Percentiles rank a stretch among this genome's conserved stretches.
Conservation (phyloP, 805 yeast species). For the Lachancea thermotolerans region DNA sequence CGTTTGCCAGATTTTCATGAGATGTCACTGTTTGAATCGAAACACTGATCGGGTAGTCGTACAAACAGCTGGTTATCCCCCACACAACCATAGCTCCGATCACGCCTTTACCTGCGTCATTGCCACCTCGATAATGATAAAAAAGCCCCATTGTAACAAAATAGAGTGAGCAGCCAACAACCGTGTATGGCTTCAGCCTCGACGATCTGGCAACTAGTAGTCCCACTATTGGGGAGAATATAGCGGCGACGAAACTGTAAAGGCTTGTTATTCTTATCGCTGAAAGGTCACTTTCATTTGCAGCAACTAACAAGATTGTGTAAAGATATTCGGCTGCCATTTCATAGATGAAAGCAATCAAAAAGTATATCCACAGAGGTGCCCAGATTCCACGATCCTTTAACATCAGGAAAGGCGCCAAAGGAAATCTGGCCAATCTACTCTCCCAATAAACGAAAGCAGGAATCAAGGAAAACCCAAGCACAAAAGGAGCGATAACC, state of each 20-base stretch:
- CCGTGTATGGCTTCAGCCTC: constrained; percentile 51
- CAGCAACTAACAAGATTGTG: constrained; percentile 58
- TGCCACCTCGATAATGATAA: constrained; percentile 47
- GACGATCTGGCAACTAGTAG: constrained; percentile 41
- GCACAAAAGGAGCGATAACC: constrained; percentile 60
- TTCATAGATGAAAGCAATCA: constrained; percentile 55
- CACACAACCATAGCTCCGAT: constrained; percentile 45
- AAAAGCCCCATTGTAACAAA: constrained; percentile 50
- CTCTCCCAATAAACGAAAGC: constrained; percentile 53
- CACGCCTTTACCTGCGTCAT: constrained; percentile 44
- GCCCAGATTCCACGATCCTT: constrained; percentile 70
- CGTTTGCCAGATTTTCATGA: constrained; percentile 64
- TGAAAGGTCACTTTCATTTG: constrained; percentile 39
- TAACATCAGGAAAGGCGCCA: constrained; percentile 53
- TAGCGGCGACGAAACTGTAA: constrained; percentile 58
- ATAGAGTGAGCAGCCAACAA: constrained; percentile 55
- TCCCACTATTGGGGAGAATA: constrained; percentile 54
- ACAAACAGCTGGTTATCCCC: constrained; percentile 60
- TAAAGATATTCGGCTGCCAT: constrained; percentile 67
- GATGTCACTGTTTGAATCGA: constrained; percentile 52
- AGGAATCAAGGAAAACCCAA: constrained; percentile 58
- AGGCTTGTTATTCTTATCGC: constrained; percentile 54
- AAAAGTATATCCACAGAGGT: constrained; percentile 46
- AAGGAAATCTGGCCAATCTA: constrained; percentile 49
- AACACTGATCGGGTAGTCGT: constrained; percentile 53